phyloP scores from a whole-genome alignment of 768 basidiomycete species.

The Xanthoconium stramineum region DNA sequence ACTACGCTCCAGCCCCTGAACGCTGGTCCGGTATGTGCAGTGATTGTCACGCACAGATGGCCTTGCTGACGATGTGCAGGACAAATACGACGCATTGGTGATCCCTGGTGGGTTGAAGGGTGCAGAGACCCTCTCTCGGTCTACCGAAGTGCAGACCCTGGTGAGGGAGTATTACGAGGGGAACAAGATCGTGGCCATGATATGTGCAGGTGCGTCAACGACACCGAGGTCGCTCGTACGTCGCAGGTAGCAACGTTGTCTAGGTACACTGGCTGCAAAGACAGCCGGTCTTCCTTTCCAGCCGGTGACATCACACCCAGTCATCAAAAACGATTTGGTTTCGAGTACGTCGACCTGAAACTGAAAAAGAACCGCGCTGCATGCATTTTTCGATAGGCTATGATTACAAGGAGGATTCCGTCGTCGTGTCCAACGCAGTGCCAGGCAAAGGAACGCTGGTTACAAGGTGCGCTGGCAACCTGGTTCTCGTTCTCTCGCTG shows the following conservation, averaged over 20 bases:
- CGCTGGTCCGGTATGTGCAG: constrained; percentile 45
- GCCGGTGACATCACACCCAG: constrained; percentile 76
- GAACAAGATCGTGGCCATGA: constrained; percentile 67
- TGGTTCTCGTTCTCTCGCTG: neutral
- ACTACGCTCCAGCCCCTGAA: constrained; percentile 43
- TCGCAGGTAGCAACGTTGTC: neutral
- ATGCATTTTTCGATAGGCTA: constrained; percentile 44
- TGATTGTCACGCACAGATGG: neutral
- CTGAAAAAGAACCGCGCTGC: neutral
- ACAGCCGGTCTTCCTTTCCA: constrained; percentile 59
- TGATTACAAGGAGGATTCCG: constrained; percentile 69
- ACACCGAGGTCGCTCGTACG: neutral
- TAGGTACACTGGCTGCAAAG: constrained; percentile 70
- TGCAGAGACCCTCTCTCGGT: constrained; percentile 67
- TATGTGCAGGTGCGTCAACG: constrained; percentile 64
- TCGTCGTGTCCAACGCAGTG: constrained; percentile 54
- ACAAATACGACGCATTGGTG: constrained; percentile 63
- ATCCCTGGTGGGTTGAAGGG: constrained; percentile 80
- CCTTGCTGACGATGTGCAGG: constrained; percentile 35
- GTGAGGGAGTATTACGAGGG: constrained; percentile 48
- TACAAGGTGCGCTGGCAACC: constrained; percentile 54
- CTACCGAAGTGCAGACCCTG: constrained; percentile 56
- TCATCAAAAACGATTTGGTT: constrained; percentile 58
- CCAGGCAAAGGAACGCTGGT: constrained; percentile 51
- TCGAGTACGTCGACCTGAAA: constrained; percentile 35